Evolutionary conservation across 2,329 filamentous ascomycete genomes (phyloP), one percentile per base, ranked within the genome.

Genomic region (Aspergillus terreus): DNA sequence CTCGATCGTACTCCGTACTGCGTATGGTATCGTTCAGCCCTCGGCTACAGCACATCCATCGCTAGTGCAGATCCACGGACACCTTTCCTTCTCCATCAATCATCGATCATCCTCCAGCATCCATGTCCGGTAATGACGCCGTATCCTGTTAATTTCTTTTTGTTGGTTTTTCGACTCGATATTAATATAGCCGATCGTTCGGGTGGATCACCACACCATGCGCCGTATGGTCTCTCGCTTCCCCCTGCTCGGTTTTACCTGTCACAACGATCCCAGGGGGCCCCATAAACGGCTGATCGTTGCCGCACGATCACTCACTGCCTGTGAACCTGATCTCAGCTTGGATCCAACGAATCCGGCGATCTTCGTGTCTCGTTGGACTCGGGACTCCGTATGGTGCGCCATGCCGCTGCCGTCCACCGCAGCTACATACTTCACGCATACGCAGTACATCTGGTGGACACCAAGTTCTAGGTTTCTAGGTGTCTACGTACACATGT

Each of bases 261-360:
- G 66, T 68, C 67, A 69, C 56, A 62, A 61, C 56, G 51, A 63
- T 58, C 55, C 60, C 51, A 60, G 51, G 35, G 27, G 14, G 63
- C 64, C 62, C 65, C 66, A 64, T 68, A 63, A 69, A 69, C 67
- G 66, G 67, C 56, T 66, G 66, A 68, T 68, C 65, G 64, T 62
- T 66, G 60, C 62, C 58, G 60, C 60, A 59, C 59, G 61, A 61
- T 63, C 59, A 58, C 48, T 50, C 57, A 47, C 49, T 47, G 43
- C 49, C 35, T 52, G 49, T 57, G 59, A 64, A 63, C 58, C 57
- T 61, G 65, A 66, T 65, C 63, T 60, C 55, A 52, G 54, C 27
- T 17, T 47, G 32, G 35, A 41, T 50, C 52, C 27, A 54, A 49
- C 49, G 27, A 30, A 46, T 36, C 48, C 47, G 53, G 47, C 53